Base-by-base conservation (phyloP, 2,329 filamentous ascomycete genomes). In the Talaromyces verruculosus region DNA sequence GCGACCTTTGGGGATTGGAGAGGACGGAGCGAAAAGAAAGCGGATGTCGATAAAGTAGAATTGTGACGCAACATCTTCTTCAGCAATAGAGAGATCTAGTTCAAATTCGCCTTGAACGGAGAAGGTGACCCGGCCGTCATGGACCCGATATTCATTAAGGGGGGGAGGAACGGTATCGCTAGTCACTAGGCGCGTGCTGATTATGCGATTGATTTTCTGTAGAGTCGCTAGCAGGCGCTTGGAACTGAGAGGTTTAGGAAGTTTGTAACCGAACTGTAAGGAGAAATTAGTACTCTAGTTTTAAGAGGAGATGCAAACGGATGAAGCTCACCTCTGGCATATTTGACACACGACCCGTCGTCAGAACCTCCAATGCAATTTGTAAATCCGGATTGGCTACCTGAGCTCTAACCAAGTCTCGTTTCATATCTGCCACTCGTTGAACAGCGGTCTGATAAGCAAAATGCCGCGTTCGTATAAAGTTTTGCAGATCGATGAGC, bases 41-140 rank as follows among this genome's bases (percentile, higher is more conserved):
- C 93, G 88, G 72, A 98, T 88, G 76, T 98, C 93, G 68, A 98
- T 91, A 74, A 98, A 97, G 84, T 91, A 97, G 74, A 96, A 96
- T 72, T 96, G 93, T 63, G 91, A 90, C 37, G 88, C 83, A 19
- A 89, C 87, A 69, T 95, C 90, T 74, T 98, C 93, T 71, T 93
- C 90, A 19, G 91, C 92, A 68, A 98, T 91, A 0, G 93, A 93
- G 61, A 99, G 85, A 75, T 98, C 95, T 22, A 98, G 87, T 76
- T 98, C 94, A 72, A 97, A 97, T 76, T 98, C 94, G 63, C 87
- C 87, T 2, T 87, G 81, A 1, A 98, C 91, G 57, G 83, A 86
- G 76, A 99, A 99, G 0, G 93, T 98, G 6, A 91, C 94, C 59
- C 94, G 88, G n/a, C 96, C 95, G 61, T 92, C 91, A 62, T 86